These are phyloP conservation scores for Staphylotrichum tortipilum DNA, from an alignment of 495 filamentous ascomycete genomes.

Conservation along the genomic window DNA sequence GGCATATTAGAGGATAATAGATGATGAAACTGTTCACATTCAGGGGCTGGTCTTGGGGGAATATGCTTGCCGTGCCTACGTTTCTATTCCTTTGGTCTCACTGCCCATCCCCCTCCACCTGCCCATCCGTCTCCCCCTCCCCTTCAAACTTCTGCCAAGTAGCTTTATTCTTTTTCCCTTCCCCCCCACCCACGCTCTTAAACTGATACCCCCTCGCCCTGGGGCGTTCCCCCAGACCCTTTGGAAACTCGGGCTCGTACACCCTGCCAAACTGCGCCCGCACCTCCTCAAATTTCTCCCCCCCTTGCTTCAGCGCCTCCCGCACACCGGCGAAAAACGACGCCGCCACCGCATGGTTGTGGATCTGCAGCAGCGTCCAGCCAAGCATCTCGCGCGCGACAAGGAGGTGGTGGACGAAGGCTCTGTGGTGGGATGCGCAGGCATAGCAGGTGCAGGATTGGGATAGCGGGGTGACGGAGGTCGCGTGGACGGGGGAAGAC, in stretches of 20 bases:
- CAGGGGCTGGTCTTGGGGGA: no score
- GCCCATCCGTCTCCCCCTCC: slow-evolving; percentile 20
- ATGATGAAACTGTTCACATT: no score
- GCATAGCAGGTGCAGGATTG: slow-evolving; percentile 67
- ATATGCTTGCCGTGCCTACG: no score
- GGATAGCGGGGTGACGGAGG: slow-evolving; percentile 49
- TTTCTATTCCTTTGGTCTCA: slow-evolving; percentile 17
- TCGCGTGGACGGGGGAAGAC: slow-evolving; percentile 51
- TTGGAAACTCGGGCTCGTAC: slow-evolving; percentile 64
- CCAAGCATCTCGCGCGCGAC: slow-evolving; percentile 89
- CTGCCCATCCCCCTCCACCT: slow-evolving; percentile 45
- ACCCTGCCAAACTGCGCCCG: slow-evolving; percentile 43
- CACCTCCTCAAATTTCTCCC: slow-evolving; percentile 56
- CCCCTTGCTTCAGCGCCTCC: slow-evolving; percentile 39
- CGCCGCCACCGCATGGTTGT: slow-evolving; percentile 69
- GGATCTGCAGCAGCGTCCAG: slow-evolving; percentile 85
- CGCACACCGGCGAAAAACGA: slow-evolving; percentile 67
- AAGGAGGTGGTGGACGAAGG: slow-evolving; percentile 81
- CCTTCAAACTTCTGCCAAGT: slow-evolving; percentile 46
- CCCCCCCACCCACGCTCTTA: slow-evolving; percentile 57
- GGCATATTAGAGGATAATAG: neutral
- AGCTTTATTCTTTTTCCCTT: slow-evolving; percentile 57
- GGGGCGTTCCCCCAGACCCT: slow-evolving; percentile 67
- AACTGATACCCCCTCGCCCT: slow-evolving; percentile 80
- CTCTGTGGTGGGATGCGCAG: slow-evolving; percentile 74